Evolutionary conservation across 2,329 filamentous ascomycete genomes (phyloP), one percentile per base, ranked within the genome.

Genomic region (Aspergillus awamori): DNA sequence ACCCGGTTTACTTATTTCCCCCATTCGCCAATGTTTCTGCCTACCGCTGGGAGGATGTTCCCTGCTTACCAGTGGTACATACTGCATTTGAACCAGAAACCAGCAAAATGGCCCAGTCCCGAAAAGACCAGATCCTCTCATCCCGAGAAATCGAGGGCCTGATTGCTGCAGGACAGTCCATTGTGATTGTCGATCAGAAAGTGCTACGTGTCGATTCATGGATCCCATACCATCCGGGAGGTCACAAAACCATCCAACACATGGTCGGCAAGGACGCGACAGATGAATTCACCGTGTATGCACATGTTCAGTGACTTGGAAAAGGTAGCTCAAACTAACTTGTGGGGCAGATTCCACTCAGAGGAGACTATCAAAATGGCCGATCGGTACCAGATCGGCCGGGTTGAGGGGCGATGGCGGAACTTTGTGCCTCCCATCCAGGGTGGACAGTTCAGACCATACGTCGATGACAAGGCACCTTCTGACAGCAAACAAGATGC

Each of bases 211-310:
- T 91, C 28, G 93, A 98, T 77, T 83, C 88, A 30, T 98, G 93
- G 93, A 79, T 95, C 52, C 87, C 87, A 53, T 97, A 90, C 70
- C 94, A 98, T 72, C 94, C 95, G 10, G 95, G 95, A 51, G 95
- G 95, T 66, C 87, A 93, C 68, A 93, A 91, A 77, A 86, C 93
- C 59, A 95, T 98, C 66, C 81, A 86, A 74, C 94, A 98, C 73
- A 93, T 97, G 91, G 84, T 97, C 62, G 93, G 93, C 58, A 86
- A 89, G 78, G 93, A 96, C 86, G 94, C 92, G 47, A 97, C 94
- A 8, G 93, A 97, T 74, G 94, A 98, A 78, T 87, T 97, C 57
- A 91, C 89, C 71, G 90, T 88, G 91, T 97, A 83, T 43, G 17
- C 39, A 47, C 26, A 15, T 8, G 11, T 8, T 20, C 47, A 4